A percentile compares a stretch with the other conserved stretches of the same genome.
These are phyloP conservation scores for Dactylellina drechsleri DNA, from an alignment of 2,329 filamentous ascomycete species.

Conservation along the genomic window DNA sequence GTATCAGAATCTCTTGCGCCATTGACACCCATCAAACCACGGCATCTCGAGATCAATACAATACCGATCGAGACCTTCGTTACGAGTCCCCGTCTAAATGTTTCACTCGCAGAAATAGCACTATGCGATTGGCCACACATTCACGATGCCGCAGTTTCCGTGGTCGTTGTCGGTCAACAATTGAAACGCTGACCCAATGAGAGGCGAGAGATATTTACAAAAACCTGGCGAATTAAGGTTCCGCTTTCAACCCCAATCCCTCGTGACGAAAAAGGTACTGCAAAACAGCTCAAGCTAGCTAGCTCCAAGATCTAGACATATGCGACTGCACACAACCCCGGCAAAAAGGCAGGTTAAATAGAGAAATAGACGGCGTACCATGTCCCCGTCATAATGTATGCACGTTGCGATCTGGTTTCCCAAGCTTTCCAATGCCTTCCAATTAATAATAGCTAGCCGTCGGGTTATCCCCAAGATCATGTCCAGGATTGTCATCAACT, in stretches of 20 bases:
- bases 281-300: conserved; percentile 20
- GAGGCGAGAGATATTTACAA: conserved; percentile 31
- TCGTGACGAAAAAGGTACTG: conserved; percentile 19
- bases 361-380: conserved; percentile 39
- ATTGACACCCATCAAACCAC: too few relatives aligned
- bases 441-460: conserved; percentile 6
- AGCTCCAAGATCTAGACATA: conserved; percentile 12
- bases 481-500: not conserved
- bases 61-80: conserved; percentile 5
- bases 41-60: too few relatives aligned
- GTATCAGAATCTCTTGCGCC: too few relatives aligned
- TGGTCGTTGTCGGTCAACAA: not conserved
- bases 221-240: conserved; percentile 27
- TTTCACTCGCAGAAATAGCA: conserved; percentile 14
- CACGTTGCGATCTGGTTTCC: conserved; percentile 13
- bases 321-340: conserved; percentile 13
- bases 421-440: conserved; percentile 2
- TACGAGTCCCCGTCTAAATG: conserved; percentile 17
- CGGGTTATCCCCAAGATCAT: conserved; percentile 10
- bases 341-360: conserved; percentile 48
- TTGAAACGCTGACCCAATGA: conserved; percentile 28
- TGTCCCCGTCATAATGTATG: conserved; percentile 38
- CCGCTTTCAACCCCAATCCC: conserved; percentile 22
- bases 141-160: conserved; percentile 37
- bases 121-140: not conserved